A percentile compares a stretch with the other conserved stretches of the same genome.
Conservation (phyloP, 176 grass and related monocot genomes). For the Avena eriantha region DNA sequence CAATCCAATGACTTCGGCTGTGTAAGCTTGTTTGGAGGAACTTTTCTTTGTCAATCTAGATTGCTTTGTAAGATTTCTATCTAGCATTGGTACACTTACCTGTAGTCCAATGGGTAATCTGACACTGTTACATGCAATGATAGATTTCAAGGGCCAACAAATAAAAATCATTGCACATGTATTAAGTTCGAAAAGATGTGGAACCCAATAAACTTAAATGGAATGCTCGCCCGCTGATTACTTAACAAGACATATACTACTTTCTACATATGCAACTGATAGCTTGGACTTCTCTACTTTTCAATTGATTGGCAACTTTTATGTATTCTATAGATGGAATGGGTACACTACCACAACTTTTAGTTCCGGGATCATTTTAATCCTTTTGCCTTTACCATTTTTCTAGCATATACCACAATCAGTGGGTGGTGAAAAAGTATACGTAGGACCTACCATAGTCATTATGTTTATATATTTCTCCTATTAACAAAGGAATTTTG, state of each 20-base stretch:
- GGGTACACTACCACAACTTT: not conserved
- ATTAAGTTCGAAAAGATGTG: not conserved
- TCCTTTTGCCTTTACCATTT: not conserved
- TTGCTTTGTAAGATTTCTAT: constrained; percentile 6
- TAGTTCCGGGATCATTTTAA: not conserved
- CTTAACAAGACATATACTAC: constrained; percentile 14
- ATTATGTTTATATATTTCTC: not conserved
- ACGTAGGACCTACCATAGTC: not conserved
- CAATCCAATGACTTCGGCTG: not conserved
- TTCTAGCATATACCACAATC: not conserved
- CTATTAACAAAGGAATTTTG: not conserved
- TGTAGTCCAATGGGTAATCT: not conserved
- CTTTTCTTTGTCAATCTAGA: not conserved
- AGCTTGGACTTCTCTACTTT: not conserved
- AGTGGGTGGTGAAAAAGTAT: not conserved
- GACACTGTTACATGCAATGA: constrained; percentile 5
- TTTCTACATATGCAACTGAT: constrained; percentile 7
- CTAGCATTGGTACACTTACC: not conserved
- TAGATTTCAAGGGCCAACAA: not conserved
- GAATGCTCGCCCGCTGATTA: not conserved
- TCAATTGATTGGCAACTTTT: not conserved
- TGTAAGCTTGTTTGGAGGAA: not conserved
- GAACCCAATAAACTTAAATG: not conserved
- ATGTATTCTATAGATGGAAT: not conserved
- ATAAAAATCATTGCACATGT: constrained; percentile 3